Conservation (phyloP, 1,284 basidiomycete species). For the Trametes hirsuta region DNA sequence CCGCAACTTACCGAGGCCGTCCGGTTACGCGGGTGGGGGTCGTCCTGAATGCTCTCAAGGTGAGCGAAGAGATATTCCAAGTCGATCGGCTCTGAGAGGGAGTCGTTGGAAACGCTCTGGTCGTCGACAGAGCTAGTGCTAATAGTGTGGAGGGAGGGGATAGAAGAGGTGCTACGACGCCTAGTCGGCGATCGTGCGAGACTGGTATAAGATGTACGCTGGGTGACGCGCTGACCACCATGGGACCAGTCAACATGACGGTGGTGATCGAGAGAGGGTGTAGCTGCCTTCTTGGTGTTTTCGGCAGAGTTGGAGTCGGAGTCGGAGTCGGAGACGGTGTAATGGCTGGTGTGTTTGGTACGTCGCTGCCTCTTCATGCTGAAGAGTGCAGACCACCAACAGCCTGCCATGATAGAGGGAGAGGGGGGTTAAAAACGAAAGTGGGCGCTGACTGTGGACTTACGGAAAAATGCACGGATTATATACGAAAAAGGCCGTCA, state of each 20-base stretch:
- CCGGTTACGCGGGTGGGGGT: neutral
- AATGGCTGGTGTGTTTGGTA: neutral
- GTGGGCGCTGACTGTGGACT: too few species aligned
- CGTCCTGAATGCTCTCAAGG: neutral
- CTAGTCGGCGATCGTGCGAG: neutral
- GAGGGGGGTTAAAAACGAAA: neutral
- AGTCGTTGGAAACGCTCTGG: neutral
- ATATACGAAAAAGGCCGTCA: too few species aligned
- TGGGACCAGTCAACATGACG: neutral
- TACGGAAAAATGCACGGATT: too few species aligned
- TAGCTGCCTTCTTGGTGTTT: neutral
- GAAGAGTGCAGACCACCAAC: neutral
- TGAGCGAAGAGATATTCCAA: neutral
- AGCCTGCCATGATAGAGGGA: neutral
- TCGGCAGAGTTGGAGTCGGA: neutral
- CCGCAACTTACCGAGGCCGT: constrained; percentile 6
- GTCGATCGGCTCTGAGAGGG: neutral
- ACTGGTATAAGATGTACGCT: constrained; percentile 1
- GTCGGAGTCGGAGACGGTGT: neutral
- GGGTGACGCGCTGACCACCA: neutral
- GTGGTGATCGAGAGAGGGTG: neutral
- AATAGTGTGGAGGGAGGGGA: neutral
- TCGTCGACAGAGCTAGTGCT: neutral
- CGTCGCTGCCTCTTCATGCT: neutral
- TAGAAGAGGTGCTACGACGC: neutral